Evolutionary conservation across 176 grass and related monocot species (phyloP), one percentile per base, ranked within the genome.

Genomic region (Avena atlantica): DNA sequence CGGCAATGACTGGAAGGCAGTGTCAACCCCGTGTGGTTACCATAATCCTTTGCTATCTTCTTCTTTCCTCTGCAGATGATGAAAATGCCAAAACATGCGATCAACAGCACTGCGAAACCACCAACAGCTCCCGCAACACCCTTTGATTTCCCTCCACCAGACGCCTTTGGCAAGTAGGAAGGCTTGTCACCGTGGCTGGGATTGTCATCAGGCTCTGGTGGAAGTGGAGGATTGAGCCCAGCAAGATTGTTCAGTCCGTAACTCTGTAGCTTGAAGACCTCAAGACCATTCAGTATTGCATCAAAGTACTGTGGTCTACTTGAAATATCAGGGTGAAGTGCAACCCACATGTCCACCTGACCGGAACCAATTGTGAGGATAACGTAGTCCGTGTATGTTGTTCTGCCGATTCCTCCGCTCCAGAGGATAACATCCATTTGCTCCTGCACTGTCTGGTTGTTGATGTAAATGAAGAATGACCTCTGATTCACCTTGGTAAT

Each of bases 281-380:
- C 92, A 3, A 97, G 88, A 25, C 94, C 94, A 59, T 97, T 97
- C 59, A 94, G 62, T 84, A 92, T 90, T 12, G 92, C 92, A 90
- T 97, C 94, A 56, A 9, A 91, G 37, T 83, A 97, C 86, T 82
- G 80, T 24, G 94, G 83, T 3, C 11, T 49, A 0, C 6, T 4
- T 2, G 55, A 52, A 51, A 34, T 34, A 89, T 97, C 88, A 1
- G 92, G 94, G 73, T 92, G 90, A 75, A 97, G 94, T 23, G 85
- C 94, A 16, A 97, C 80, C 94, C 90, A 94, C 67, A 97, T 14
- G 7, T 91, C 81, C 37, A 50, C 76, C 70, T 78, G 64, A 57
- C 92, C 94, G 5, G 76, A 77, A 19, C 90, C 90, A 0, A 6
- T 0, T 1, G 90, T 70, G 3, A 63, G 0, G 53, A 92, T 29